These are phyloP conservation scores for Crassisporium funariophilum DNA, from an alignment of 768 basidiomycete genomes.

Conservation along the genomic window DNA sequence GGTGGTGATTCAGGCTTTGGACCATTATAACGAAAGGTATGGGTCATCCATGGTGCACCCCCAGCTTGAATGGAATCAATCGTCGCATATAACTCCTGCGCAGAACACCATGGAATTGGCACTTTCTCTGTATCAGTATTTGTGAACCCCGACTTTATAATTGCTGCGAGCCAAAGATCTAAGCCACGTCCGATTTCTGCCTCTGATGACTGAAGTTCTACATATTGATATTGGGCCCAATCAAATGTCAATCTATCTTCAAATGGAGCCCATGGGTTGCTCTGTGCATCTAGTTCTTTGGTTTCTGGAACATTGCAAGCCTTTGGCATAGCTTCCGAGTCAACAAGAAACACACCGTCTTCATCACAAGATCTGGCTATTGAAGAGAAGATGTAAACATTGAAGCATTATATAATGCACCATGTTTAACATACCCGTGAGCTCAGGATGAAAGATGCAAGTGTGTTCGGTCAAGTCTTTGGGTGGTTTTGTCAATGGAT, in stretches of 20 bases:
- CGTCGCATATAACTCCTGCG: constrained; percentile 23
- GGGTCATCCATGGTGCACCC: not conserved
- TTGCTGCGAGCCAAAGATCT: constrained; percentile 26
- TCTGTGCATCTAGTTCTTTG: not conserved
- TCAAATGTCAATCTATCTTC: constrained; percentile 26
- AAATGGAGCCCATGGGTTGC: constrained; percentile 30
- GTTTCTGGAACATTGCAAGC: no score
- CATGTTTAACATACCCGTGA: no score
- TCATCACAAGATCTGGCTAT: no score
- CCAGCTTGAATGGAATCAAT: constrained; percentile 26
- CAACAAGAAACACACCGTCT: no score
- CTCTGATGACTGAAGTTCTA: constrained; percentile 25
- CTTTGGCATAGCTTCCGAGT: no score
- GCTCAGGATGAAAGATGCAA: no score
- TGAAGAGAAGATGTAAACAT: no score
- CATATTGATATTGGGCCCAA: constrained; percentile 28
- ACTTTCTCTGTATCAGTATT: not conserved
- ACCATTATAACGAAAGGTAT: constrained; percentile 21
- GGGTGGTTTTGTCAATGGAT: no score
- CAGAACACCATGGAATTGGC: constrained; percentile 23
- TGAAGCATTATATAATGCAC: no score
- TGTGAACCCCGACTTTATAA: constrained; percentile 10
- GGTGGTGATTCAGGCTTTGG: constrained; percentile 15
- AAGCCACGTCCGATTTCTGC: constrained; percentile 19
- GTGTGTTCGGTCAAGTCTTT: no score